Base-by-base conservation (phyloP, 2,329 filamentous ascomycete species). In the Epichloe coenophiala region DNA sequence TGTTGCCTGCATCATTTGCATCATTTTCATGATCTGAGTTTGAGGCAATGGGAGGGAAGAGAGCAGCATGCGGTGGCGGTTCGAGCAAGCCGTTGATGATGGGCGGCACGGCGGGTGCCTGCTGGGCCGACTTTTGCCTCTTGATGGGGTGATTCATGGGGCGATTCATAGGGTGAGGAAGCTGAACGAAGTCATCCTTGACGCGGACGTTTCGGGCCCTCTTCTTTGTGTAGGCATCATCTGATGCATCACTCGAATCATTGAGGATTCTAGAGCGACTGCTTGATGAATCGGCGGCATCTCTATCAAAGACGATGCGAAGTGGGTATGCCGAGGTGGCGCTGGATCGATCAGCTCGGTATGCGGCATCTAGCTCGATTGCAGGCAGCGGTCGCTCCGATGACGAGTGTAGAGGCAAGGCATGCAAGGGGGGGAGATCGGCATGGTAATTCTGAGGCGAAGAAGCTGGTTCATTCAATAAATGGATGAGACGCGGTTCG, bases 71-170 rank as follows among this genome's bases (percentile, higher is more conserved):
- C 3, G 77, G 78, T 2, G 80, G 80, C 2, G 79, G 80, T 56
- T 82, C 77, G 56, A 77, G 74, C 5, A 84, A 68, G 47, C 79
- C 80, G 53, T 80, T 81, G 61, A 83, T 83, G 54, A 83, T 83
- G 49, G 80, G 80, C 8, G 80, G 80, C 60, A 80, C 76, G 47
- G 75, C 68, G 9, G 65, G 73, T 4, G 72, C 67, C 57, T 78
- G 74, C 54, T 76, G 73, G 12, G 72, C 69, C 3, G 79, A 74
- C 60, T 79, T 82, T 57, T 80, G 78, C 60, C 82, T 83, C 68
- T 82, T 82, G 45, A 78, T 69, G 3, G 79, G 80, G 58, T 83
- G 27, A 31, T 11, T 31, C 27, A 31, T 31, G 27, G 27, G 27
- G 8, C 27, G 27, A 31, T 82, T 82, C 47, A 78, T 70, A 3